Conservation (phyloP, 73 alveolate genomes). For the Diophrys appendiculata region DNA sequence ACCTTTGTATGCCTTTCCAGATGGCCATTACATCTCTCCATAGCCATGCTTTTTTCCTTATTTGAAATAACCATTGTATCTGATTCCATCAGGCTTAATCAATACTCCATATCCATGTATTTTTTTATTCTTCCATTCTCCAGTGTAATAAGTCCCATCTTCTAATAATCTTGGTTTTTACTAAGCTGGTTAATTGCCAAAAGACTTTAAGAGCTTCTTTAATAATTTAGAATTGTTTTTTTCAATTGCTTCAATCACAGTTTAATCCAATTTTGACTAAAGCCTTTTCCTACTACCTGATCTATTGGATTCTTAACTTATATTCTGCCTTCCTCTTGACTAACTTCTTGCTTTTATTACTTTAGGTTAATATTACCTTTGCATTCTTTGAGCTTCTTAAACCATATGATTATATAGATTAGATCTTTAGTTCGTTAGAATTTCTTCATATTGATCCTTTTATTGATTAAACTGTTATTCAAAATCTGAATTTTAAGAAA, state of each 20-base stretch:
- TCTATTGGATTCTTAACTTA: too few species aligned
- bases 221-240: neutral
- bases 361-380: neutral
- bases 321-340: too few species aligned
- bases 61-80: conserved; percentile 11
- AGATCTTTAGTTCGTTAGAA: neutral
- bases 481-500: too few species aligned
- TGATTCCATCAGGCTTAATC: conserved; percentile 1
- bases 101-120: conserved; percentile 3
- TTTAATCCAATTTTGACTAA: neutral
- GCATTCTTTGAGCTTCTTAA: neutral
- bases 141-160: conserved; percentile 22
- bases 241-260: neutral
- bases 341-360: too few species aligned
- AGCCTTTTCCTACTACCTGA: neutral
- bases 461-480: too few species aligned
- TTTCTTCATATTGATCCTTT: too few species aligned
- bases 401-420: neutral
- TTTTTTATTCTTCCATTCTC: conserved; percentile 21
- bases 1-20: conserved; percentile 59
- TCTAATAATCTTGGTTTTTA: neutral
- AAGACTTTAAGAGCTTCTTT: neutral
- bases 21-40: conserved; percentile 61
- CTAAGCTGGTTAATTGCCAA: neutral
- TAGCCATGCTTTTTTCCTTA: conserved; percentile 43